phyloP scores from a whole-genome alignment of 805 yeast genomes.

The Starmerella floris region DNA sequence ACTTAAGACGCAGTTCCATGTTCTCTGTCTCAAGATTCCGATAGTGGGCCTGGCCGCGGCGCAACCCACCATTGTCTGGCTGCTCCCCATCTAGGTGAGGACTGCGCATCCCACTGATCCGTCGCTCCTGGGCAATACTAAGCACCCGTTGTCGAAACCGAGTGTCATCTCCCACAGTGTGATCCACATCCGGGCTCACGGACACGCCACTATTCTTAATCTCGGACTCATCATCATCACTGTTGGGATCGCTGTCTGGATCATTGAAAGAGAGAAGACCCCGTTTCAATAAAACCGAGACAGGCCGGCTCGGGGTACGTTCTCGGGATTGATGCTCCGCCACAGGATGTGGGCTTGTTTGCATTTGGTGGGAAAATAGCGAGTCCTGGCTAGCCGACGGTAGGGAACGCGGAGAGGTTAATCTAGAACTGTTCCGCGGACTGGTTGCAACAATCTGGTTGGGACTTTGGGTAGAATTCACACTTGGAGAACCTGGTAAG shows the following conservation, averaged over 20 bases:
- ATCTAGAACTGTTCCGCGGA: no score
- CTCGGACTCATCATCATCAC: neutral
- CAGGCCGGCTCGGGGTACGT: neutral
- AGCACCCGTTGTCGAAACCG: neutral
- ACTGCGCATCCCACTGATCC: neutral
- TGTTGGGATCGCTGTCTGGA: neutral
- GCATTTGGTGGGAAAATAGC: no score
- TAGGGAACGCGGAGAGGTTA: no score
- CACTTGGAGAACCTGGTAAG: no score
- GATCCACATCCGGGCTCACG: neutral
- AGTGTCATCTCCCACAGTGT: neutral
- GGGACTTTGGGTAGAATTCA: no score
- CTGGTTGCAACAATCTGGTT: no score
- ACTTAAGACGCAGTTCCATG: conserved; percentile 18
- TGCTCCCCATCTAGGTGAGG: neutral
- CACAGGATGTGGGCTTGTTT: no score
- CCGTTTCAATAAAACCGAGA: neutral
- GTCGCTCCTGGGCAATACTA: neutral
- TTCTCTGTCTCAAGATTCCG: conserved; percentile 19
- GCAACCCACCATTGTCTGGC: conserved; percentile 1
- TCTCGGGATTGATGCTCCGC: no score
- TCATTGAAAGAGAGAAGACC: neutral
- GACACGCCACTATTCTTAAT: neutral
- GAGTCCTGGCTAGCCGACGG: no score
- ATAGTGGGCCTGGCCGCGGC: conserved; percentile 1